Base-by-base conservation (phyloP, 169 alveolate genomes). In the Eimeria necatrix region DNA sequence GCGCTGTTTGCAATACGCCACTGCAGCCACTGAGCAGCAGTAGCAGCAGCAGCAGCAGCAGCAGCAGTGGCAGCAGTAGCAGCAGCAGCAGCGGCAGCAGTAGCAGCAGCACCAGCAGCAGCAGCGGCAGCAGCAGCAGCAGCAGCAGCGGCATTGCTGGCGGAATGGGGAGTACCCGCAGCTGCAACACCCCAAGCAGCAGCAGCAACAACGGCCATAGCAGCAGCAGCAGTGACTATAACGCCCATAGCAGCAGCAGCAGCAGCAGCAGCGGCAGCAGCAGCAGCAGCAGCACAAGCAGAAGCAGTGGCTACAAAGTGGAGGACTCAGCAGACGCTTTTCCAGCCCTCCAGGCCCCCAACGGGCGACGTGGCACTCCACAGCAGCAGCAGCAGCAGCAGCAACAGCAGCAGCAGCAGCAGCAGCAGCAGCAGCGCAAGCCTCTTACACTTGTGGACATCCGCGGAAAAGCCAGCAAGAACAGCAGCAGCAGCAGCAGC, bases 371-470 rank as follows among this genome's bases (percentile, higher is more conserved):
- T 56, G 8, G 20, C 8, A 56, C 8, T 56, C 64, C 64, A n/a
- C n/a, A n/a, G n/a, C n/a, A n/a, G n/a, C n/a, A n/a, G n/a, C n/a
- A n/a, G n/a, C n/a, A n/a, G n/a, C n/a, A n/a, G n/a, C n/a, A n/a
- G n/a, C n/a, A n/a, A n/a, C n/a, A n/a, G 8, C 64, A 56, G 14
- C 8, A 56, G 14, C 8, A 8, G 14, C 64, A 56, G 64, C 64
- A 56, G 64, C 64, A 56, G 64, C 64, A 56, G 64, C 64, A 56
- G 64, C 64, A 56, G 64, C 64, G 64, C 20, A 56, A 56, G 64
- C 64, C 64, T 14, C 64, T 56, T 56, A 56, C 64, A 9, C 64
- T 56, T 14, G 64, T 14, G 20, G 64, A 56, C 64, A 14, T 56
- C 64, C 8, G 14, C 8, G 8, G 20, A 8, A 8, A 8, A 8